Conservation (phyloP, 768 basidiomycete genomes). For the Coprinopsis strossmayeri region DNA sequence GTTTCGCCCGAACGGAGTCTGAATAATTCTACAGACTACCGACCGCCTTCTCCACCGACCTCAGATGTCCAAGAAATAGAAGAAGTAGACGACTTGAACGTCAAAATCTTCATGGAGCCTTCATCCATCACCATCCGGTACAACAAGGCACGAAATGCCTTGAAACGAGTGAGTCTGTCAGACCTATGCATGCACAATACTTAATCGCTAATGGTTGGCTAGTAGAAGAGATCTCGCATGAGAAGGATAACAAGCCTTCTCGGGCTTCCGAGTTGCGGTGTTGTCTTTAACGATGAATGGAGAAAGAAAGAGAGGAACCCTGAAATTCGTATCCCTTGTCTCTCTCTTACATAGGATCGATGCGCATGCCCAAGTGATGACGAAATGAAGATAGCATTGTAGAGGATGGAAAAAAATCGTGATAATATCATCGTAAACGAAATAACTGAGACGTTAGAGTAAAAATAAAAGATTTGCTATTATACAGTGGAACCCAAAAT, state of each 20-base stretch:
- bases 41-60: not conserved
- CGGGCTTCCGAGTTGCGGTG: not conserved
- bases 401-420: not conserved
- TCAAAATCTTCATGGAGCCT: not conserved
- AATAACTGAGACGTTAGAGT: not conserved
- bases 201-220: not conserved
- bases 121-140: not conserved
- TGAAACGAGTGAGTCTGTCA: not conserved
- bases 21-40: too few species aligned
- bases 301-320: not conserved
- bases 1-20: too few species aligned
- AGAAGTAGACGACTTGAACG: not conserved
- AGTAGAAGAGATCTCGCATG: constrained; percentile 1
- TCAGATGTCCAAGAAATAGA: not conserved
- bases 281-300: constrained; percentile 1
- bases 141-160: not conserved
- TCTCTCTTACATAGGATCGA: constrained; percentile 4
- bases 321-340: constrained; percentile 1
- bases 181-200: not conserved
- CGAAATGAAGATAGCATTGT: not conserved
- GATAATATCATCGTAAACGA: not conserved
- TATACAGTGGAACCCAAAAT: not conserved
- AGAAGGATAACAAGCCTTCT: not conserved
- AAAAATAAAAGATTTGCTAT: not conserved
- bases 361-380: not conserved